phyloP scores from a whole-genome alignment of 208 protist species.

The Angomonas ambiguus region DNA sequence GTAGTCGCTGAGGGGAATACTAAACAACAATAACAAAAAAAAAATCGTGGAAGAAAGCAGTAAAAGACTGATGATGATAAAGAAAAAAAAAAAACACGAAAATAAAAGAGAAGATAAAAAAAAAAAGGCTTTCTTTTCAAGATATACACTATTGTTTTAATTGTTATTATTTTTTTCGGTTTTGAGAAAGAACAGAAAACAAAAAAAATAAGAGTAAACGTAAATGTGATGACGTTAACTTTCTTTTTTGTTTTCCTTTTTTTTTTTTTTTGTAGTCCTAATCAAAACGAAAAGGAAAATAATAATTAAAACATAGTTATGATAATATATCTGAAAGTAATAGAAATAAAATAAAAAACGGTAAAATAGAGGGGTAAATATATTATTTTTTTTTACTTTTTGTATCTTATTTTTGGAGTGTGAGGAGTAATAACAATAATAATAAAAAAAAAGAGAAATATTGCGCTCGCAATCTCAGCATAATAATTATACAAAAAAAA shows the following conservation, averaged over 20 bases:
- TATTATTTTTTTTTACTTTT: too few species aligned
- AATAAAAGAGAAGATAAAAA: background rate
- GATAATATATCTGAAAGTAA: too few species aligned
- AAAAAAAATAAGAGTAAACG: background rate
- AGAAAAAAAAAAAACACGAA: background rate
- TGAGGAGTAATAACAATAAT: background rate
- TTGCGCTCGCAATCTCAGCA: too few species aligned
- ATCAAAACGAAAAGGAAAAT: background rate
- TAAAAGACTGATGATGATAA: background rate
- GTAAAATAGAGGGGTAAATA: too few species aligned
- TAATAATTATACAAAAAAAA: too few species aligned
- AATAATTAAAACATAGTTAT: too few species aligned
- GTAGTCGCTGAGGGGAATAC: background rate
- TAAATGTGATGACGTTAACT: background rate
- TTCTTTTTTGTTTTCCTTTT: background rate
- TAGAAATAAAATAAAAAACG: too few species aligned
- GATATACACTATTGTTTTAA: background rate
- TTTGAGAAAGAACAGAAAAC: background rate
- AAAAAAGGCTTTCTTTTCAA: conserved; percentile 1
- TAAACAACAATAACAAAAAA: background rate
- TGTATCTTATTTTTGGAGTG: too few species aligned
- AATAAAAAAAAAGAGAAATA: too few species aligned
- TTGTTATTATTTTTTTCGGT: too few species aligned
- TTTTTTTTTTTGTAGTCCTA: background rate
- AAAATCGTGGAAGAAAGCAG: background rate